Conservation (phyloP, 805 yeast species). For the Saccharomycopsis guyanensis region DNA sequence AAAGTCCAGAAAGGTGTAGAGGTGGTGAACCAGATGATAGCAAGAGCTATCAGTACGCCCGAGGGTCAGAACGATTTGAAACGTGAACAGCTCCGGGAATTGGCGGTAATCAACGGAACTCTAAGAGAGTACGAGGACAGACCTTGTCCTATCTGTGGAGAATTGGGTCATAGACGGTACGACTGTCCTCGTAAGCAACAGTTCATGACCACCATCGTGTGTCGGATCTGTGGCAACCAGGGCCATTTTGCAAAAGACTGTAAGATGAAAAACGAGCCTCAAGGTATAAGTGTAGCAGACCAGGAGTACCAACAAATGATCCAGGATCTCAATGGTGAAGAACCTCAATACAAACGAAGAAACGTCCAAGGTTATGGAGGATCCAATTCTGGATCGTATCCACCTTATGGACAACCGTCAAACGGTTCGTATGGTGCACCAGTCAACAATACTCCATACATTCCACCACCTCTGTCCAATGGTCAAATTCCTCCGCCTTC, state of each 20-base stretch:
- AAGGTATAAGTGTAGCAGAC: conserved; percentile 30
- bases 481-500: not conserved
- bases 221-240: conserved; percentile 68
- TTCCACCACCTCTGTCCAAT: not conserved
- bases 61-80: conserved; percentile 90
- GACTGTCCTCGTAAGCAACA: conserved; percentile 54
- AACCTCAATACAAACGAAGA: not conserved
- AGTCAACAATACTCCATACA: conserved; percentile 2
- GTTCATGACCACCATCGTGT: conserved; percentile 50
- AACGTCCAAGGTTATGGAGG: too few species aligned
- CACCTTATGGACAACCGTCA: not conserved
- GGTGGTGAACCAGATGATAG: conserved; percentile 66
- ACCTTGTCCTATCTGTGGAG: conserved; percentile 59
- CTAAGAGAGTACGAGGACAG: conserved; percentile 69
- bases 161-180: conserved; percentile 54
- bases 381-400: not conserved
- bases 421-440: conserved; percentile 1
- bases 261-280: conserved; percentile 28
- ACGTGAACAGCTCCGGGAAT: conserved; percentile 81
- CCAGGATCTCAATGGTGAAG: conserved; percentile 38
- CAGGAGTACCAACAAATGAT: conserved; percentile 45
- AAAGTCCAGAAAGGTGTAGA: conserved; percentile 69
- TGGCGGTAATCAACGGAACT: conserved; percentile 93
- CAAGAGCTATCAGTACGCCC: conserved; percentile 81
- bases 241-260: conserved; percentile 94